Evolutionary conservation across 495 filamentous ascomycete genomes (phyloP).

Genomic region (Penicillium fimorum): DNA sequence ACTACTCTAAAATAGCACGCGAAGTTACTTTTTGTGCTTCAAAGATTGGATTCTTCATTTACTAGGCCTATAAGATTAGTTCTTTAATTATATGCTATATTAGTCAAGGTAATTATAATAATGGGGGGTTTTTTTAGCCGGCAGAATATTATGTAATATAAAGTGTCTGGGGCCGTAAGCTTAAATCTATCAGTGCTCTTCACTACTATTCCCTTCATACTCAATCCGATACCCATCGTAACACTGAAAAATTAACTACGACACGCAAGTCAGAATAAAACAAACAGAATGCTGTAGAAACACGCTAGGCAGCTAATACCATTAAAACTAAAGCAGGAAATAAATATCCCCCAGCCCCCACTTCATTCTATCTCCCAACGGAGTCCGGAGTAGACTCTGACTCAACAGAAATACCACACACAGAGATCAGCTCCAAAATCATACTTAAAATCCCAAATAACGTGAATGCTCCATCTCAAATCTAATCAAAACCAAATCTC

Average conservation of each 20-base stretch:
- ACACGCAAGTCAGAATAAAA: background rate
- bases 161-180: background rate
- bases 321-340: background rate
- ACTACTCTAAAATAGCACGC: too few relatives aligned
- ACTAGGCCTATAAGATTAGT: too few relatives aligned
- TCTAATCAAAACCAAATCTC: background rate
- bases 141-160: too few relatives aligned
- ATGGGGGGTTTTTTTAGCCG: too few relatives aligned
- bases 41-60: too few relatives aligned
- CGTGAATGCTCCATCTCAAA: background rate
- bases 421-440: background rate
- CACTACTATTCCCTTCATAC: background rate
- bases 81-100: too few relatives aligned
- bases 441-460: background rate
- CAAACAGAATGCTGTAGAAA: too few relatives aligned
- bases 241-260: background rate
- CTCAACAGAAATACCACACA: background rate
- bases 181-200: background rate
- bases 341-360: background rate
- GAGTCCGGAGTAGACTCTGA: background rate
- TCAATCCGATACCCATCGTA: background rate
- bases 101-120: too few relatives aligned
- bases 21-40: too few relatives aligned
- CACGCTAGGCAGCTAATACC: background rate
- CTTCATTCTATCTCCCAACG: background rate